Percentiles rank a stretch among this genome's conserved stretches.
Evolutionary conservation across 139 green algal species (phyloP).

Genomic region (Medakamo hakoo): DNA sequence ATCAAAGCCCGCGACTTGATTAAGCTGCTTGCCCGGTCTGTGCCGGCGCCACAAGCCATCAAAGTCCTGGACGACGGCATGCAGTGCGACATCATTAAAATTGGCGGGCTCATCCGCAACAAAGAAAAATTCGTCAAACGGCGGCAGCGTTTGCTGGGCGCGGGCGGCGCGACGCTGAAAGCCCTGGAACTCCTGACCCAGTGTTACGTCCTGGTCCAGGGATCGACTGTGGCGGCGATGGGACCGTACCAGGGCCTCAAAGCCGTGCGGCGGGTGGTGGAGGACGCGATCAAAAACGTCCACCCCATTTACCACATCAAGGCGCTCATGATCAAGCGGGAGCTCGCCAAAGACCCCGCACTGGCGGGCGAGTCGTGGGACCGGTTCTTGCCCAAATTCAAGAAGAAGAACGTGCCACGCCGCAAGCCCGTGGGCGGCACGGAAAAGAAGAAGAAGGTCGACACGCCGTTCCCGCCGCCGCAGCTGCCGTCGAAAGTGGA

Average conservation of each 20-base stretch:
- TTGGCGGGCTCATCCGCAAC: conserved; percentile 83
- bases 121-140: conserved; percentile 97
- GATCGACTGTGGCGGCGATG: conserved; percentile 95
- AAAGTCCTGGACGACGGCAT: conserved; percentile 86
- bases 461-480: conserved; percentile 94
- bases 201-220: conserved; percentile 92
- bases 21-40: conserved; percentile 89
- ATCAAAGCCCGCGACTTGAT: conserved; percentile 96
- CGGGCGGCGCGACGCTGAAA: conserved; percentile 95
- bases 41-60: conserved; percentile 84
- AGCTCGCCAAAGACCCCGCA: conserved; percentile 88
- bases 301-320: conserved; percentile 99
- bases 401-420: conserved; percentile 95
- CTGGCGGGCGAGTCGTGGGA: conserved; percentile 87
- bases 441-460: conserved; percentile 55
- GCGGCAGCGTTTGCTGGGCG: conserved; percentile 84
- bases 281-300: conserved; percentile 96
- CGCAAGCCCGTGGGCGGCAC: conserved; percentile 53
- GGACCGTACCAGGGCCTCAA: conserved; percentile 88
- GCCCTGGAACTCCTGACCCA: conserved; percentile 92
- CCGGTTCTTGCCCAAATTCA: conserved; percentile 98
- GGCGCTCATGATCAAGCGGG: conserved; percentile 95
- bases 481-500: conserved; percentile 78
- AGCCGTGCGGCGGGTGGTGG: conserved; percentile 73
- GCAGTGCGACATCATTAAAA: conserved; percentile 98